Conservation (phyloP, 2,329 filamentous ascomycete genomes). For the Penicillium sp. region DNA sequence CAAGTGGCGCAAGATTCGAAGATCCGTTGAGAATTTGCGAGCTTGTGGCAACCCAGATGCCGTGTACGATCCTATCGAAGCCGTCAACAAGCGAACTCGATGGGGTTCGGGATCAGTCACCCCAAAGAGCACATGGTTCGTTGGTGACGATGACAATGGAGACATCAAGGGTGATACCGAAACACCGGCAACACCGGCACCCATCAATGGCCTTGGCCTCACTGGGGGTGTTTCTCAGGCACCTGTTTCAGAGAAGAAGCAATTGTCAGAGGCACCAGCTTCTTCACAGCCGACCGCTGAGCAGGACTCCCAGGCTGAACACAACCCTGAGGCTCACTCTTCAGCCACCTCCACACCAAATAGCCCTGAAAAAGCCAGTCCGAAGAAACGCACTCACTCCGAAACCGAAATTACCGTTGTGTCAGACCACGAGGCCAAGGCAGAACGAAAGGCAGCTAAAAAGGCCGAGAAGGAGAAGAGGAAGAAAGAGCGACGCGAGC, state of each 20-base stretch:
- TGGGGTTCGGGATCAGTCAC: constrained; percentile 10
- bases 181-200: no score
- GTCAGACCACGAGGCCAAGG: not conserved
- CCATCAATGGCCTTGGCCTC: not conserved
- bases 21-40: constrained; percentile 21
- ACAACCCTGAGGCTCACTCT: not conserved
- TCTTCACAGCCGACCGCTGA: not conserved
- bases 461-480: not conserved
- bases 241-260: not conserved
- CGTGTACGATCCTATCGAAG: constrained; percentile 21
- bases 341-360: not conserved
- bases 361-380: not conserved
- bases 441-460: not conserved
- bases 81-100: constrained; percentile 2
- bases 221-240: not conserved
- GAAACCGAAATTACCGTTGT: not conserved
- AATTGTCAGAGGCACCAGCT: not conserved
- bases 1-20: constrained; percentile 39
- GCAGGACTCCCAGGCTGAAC: not conserved
- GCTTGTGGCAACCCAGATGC: constrained; percentile 24
- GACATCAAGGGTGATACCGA: not conserved
- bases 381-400: not conserved
- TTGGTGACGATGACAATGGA: constrained; percentile 19
- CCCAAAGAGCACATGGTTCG: constrained; percentile 15
- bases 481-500: not conserved